Conservation (phyloP, 2,329 filamentous ascomycete species). For the Lachnellula subtilissima region DNA sequence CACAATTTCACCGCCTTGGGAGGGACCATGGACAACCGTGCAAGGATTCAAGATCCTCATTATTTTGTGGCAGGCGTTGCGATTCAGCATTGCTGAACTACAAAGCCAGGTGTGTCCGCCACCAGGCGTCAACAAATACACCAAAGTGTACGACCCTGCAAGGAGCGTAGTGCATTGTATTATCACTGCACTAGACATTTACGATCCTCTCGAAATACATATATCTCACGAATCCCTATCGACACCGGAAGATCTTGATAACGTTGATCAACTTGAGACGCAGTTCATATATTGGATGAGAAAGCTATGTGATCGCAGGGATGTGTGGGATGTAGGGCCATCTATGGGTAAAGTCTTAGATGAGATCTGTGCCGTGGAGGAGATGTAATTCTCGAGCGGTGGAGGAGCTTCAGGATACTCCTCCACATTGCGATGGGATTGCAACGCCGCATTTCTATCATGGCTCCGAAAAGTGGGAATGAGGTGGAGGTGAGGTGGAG, state of each 20-base stretch:
- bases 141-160: too few relatives aligned
- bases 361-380: neutral
- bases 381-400: too few relatives aligned
- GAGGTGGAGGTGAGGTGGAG: too few relatives aligned
- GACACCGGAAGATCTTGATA: neutral
- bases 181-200: too few relatives aligned
- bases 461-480: too few relatives aligned
- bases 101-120: neutral
- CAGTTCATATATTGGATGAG: slow-evolving; percentile 1
- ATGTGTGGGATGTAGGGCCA: slow-evolving; percentile 4
- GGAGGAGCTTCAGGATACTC: too few relatives aligned
- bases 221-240: too few relatives aligned
- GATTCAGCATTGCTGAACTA: slow-evolving; percentile 25
- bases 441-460: too few relatives aligned
- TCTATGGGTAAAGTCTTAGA: slow-evolving; percentile 4
- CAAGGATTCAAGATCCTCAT: slow-evolving; percentile 29
- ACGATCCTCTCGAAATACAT: too few relatives aligned
- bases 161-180: too few relatives aligned
- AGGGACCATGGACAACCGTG: slow-evolving; percentile 32
- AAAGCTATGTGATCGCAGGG: slow-evolving; percentile 1
- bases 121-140: neutral
- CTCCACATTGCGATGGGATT: too few relatives aligned
- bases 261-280: neutral
- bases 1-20: slow-evolving; percentile 12
- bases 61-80: slow-evolving; percentile 30